phyloP scores from a whole-genome alignment of 805 yeast genomes.

The Kregervanrija pseudodelftensis region DNA sequence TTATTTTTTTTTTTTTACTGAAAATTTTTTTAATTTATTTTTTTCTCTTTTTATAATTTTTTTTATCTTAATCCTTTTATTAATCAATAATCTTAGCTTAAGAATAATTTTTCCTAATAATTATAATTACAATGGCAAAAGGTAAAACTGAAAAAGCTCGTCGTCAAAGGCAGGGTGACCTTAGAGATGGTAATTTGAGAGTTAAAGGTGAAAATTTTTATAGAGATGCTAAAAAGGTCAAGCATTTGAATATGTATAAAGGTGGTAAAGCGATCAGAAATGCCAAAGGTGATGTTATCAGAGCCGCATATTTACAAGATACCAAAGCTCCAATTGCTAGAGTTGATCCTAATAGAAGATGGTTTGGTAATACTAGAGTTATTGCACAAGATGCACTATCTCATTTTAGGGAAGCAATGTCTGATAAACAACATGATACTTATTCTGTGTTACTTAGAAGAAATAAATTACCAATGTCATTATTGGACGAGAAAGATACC shows the following conservation, averaged over 20 bases:
- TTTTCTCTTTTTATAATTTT: not conserved
- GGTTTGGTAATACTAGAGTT: slow-evolving; percentile 98
- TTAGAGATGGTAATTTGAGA: slow-evolving; percentile 83
- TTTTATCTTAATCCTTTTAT: not conserved
- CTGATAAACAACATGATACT: slow-evolving; percentile 71
- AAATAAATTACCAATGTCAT: slow-evolving; percentile 92
- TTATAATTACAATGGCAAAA: slow-evolving; percentile 61
- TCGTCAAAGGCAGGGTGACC: slow-evolving; percentile 73
- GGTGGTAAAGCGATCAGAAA: slow-evolving; percentile 83
- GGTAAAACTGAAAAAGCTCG: slow-evolving; percentile 88
- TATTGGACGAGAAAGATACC: slow-evolving; percentile 80
- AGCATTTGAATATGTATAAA: slow-evolving; percentile 87
- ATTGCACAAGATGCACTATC: slow-evolving; percentile 93
- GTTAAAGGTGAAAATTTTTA: slow-evolving; percentile 97
- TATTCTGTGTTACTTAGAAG: slow-evolving; percentile 83
- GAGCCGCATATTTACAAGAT: slow-evolving; percentile 84
- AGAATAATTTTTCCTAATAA: no score
- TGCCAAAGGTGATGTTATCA: slow-evolving; percentile 77
- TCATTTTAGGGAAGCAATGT: slow-evolving; percentile 92
- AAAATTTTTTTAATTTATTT: not conserved
- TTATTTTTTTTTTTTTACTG: not conserved
- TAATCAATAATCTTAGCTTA: slow-evolving; percentile 1
- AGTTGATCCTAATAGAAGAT: slow-evolving; percentile 91
- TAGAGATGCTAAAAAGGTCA: slow-evolving; percentile 87
- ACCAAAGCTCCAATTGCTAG: slow-evolving; percentile 85